Percentiles rank a stretch among this genome's conserved stretches.
Conservation (phyloP, 1,139 yeast species). For the Sugiyamaella sp. region DNA sequence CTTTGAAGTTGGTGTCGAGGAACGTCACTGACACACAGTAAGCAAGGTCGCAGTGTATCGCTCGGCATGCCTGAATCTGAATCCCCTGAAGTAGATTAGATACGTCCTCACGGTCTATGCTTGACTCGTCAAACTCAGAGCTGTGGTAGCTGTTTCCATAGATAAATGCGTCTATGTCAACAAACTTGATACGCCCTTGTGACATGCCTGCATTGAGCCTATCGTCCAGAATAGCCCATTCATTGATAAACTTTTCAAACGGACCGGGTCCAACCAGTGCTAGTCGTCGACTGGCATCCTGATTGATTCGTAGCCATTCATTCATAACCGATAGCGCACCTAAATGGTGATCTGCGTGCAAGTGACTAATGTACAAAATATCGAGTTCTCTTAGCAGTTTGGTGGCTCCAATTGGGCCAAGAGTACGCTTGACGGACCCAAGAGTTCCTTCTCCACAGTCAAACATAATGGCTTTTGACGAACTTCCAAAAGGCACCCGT, state of each 20-base stretch:
- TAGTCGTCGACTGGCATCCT: slow-evolving; percentile 39
- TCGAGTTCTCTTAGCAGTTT: slow-evolving; percentile 59
- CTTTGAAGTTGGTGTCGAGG: slow-evolving; percentile 51
- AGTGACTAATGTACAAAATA: slow-evolving; percentile 76
- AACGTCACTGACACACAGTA: slow-evolving; percentile 70
- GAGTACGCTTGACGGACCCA: slow-evolving; percentile 69
- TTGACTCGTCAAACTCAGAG: not conserved
- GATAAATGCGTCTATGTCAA: slow-evolving; percentile 70
- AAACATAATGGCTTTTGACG: slow-evolving; percentile 47
- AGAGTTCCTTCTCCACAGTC: slow-evolving; percentile 96
- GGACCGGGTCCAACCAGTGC: slow-evolving; percentile 78
- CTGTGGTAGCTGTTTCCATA: slow-evolving; percentile 35
- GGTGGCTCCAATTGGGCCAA: slow-evolving; percentile 50
- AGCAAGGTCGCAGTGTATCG: slow-evolving; percentile 83
- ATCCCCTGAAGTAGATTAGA: not conserved
- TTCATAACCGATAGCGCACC: slow-evolving; percentile 74
- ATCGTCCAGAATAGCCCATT: slow-evolving; percentile 66
- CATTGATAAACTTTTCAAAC: slow-evolving; percentile 64
- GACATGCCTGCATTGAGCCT: slow-evolving; percentile 42
- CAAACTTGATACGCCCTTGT: slow-evolving; percentile 51
- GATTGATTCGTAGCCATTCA: slow-evolving; percentile 59
- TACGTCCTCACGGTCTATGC: not conserved
- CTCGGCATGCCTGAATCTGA: slow-evolving; percentile 57
- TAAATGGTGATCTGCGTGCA: slow-evolving; percentile 96
- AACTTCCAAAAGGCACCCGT: slow-evolving; percentile 55